Percentiles rank a stretch among this genome's conserved stretches.
These are phyloP conservation scores for Cercophora scortea DNA, from an alignment of 495 filamentous ascomycete genomes.

Conservation along the genomic window DNA sequence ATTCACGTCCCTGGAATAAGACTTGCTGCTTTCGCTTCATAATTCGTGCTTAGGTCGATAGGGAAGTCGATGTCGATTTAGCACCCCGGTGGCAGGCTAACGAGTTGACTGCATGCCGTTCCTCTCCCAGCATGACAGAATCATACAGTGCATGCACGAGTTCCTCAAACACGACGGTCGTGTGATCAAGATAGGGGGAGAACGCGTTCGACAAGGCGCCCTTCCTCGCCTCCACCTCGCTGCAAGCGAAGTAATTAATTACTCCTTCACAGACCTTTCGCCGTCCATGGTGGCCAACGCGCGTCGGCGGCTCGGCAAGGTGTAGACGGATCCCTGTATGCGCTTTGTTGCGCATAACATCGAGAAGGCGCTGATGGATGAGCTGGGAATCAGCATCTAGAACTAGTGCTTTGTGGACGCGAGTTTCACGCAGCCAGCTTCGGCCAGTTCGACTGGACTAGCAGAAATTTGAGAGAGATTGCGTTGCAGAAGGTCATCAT, in stretches of 20 bases:
- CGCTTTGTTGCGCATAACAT: constrained; percentile 39
- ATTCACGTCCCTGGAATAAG: too few relatives aligned
- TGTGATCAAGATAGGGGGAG: background rate
- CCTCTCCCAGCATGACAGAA: constrained; percentile 12
- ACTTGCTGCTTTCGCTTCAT: too few relatives aligned
- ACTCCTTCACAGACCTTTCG: constrained; percentile 48
- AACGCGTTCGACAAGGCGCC: constrained; percentile 23
- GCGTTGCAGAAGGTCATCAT: constrained; percentile 2
- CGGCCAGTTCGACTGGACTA: constrained; percentile 39
- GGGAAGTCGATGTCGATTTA: too few relatives aligned
- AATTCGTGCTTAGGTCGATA: too few relatives aligned
- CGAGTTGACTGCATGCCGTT: constrained; percentile 3
- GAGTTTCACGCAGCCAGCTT: constrained; percentile 36
- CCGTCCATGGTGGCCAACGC: constrained; percentile 41
- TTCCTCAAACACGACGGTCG: background rate
- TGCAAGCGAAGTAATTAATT: too few relatives aligned
- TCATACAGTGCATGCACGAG: constrained; percentile 13
- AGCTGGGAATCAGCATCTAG: constrained; percentile 39
- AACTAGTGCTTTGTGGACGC: too few relatives aligned
- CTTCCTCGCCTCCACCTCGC: constrained; percentile 11
- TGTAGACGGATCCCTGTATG: constrained; percentile 30
- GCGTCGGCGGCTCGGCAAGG: constrained; percentile 24
- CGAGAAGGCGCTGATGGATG: constrained; percentile 41
- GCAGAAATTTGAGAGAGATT: constrained; percentile 28
- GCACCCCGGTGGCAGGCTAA: constrained; percentile 9